Conservation (phyloP, 108 stramenopile species). For the Chaetoceros tenuissimus region DNA sequence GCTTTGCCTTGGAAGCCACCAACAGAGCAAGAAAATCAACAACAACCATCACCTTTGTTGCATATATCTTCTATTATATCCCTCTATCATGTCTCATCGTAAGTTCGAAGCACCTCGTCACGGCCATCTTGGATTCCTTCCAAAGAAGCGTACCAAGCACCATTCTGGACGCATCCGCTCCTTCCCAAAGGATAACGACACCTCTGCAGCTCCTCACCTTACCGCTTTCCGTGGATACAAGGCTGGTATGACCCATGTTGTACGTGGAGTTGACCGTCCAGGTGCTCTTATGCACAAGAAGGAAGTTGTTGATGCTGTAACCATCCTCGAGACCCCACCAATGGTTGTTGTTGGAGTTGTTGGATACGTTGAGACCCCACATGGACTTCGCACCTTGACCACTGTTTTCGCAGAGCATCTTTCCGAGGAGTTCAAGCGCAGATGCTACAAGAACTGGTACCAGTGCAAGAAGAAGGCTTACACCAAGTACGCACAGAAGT, state of each 20-base stretch:
- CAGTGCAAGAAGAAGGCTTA: constrained; percentile 99
- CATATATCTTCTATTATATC: no score
- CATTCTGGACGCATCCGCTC: constrained; percentile 94
- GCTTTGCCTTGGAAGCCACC: no score
- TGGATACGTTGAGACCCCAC: constrained; percentile 98
- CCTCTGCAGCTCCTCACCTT: constrained; percentile 84
- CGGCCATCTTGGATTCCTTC: constrained; percentile 95
- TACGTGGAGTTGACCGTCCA: constrained; percentile 97
- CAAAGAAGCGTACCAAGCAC: constrained; percentile 99
- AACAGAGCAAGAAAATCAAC: no score
- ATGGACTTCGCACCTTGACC: constrained; percentile 95
- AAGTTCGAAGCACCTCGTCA: constrained; percentile 97
- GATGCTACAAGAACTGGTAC: constrained; percentile 99
- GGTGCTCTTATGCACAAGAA: constrained; percentile 99
- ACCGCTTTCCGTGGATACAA: constrained; percentile 99
- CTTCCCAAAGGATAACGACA: constrained; percentile 96
- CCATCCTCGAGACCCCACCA: constrained; percentile 97
- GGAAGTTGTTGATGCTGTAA: constrained; percentile 99
- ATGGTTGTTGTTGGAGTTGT: constrained; percentile 99
- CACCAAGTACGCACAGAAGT: constrained; percentile 99
- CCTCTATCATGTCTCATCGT: constrained; percentile 97
- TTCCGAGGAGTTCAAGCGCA: constrained; percentile 98
- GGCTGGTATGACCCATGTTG: constrained; percentile 99
- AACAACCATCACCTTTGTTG: no score
- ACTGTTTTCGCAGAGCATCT: constrained; percentile 99